Evolutionary conservation across 1,284 basidiomycete genomes (phyloP).

Genomic region (Ceratobasidium theobromae): DNA sequence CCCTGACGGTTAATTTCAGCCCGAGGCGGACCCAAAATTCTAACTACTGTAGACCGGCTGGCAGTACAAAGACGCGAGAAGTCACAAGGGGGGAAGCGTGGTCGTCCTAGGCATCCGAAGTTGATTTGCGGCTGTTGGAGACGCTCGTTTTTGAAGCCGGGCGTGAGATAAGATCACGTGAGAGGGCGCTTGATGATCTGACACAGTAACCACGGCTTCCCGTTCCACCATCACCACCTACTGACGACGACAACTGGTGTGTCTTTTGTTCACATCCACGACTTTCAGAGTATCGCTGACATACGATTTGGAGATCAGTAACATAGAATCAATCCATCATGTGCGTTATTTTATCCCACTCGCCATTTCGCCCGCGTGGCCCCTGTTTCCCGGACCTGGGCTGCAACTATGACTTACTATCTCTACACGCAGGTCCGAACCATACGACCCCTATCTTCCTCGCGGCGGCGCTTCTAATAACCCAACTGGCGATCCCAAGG

Average conservation of each 20-base stretch:
- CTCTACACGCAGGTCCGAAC: conserved; percentile 67
- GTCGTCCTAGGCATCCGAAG: background rate
- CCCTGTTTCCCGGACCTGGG: background rate
- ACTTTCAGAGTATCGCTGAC: background rate
- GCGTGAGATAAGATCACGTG: conserved; percentile 17
- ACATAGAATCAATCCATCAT: conserved; percentile 23
- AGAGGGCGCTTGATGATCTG: background rate
- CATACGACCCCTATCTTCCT: conserved; percentile 95
- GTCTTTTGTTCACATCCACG: background rate
- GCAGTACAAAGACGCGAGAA: background rate
- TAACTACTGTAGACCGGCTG: too few species aligned
- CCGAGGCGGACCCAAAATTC: too few species aligned
- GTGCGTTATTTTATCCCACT: background rate
- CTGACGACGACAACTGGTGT: conserved; percentile 26
- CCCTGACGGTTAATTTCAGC: too few species aligned
- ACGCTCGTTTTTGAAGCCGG: background rate
- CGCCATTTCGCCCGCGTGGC: background rate
- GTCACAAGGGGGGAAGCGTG: background rate
- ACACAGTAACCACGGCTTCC: conserved; percentile 4
- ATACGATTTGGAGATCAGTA: background rate
- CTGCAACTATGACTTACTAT: background rate
- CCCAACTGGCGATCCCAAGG: conserved; percentile 50
- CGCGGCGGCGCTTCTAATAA: conserved; percentile 69
- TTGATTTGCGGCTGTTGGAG: too few species aligned
- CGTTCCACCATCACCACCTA: conserved; percentile 9